Evolutionary conservation across 108 stramenopile genomes (phyloP).

Genomic region (Cafeteria roenbergensis): DNA sequence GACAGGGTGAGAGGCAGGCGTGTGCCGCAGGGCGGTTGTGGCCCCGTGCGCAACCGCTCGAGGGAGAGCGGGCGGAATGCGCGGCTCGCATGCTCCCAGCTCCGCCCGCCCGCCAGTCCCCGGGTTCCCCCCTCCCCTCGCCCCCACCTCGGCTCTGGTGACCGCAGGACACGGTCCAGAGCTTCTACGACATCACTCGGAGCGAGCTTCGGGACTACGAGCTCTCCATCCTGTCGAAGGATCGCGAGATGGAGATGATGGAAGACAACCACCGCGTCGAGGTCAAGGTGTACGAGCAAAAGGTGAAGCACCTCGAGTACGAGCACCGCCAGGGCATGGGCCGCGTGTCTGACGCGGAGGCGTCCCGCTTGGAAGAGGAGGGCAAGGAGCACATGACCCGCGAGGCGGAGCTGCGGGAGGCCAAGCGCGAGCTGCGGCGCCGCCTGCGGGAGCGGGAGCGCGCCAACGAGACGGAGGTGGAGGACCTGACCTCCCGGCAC

Average conservation of each 20-base stretch:
- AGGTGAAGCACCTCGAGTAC: slow-evolving; percentile 58
- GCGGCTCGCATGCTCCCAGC: no score
- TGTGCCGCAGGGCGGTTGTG: no score
- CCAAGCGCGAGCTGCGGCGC: slow-evolving; percentile 29
- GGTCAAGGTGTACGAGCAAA: slow-evolving; percentile 49
- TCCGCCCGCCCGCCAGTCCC: background rate
- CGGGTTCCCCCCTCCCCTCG: background rate
- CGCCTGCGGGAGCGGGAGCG: slow-evolving; percentile 29
- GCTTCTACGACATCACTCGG: slow-evolving; percentile 47
- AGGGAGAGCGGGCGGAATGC: no score
- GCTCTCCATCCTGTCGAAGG: slow-evolving; percentile 40
- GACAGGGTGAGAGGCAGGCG: slow-evolving; percentile 25
- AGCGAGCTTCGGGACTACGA: slow-evolving; percentile 41
- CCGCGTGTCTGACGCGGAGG: slow-evolving; percentile 10
- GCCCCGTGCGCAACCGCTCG: no score
- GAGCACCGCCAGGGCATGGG: slow-evolving; percentile 41
- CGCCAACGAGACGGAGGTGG: slow-evolving; percentile 33
- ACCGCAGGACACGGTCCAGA: slow-evolving; percentile 43
- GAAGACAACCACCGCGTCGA: slow-evolving; percentile 50
- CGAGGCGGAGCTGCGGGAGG: slow-evolving; percentile 23
- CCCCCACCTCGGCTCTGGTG: background rate
- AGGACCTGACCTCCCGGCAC: slow-evolving; percentile 35
- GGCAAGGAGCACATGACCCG: slow-evolving; percentile 13
- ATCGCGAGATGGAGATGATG: slow-evolving; percentile 53
- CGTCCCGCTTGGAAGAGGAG: slow-evolving; percentile 16